A percentile compares a stretch with the other conserved stretches of the same genome.
These are phyloP conservation scores for Hansenula lynferdii DNA, from an alignment of 1,139 yeast genomes.

Conservation along the genomic window DNA sequence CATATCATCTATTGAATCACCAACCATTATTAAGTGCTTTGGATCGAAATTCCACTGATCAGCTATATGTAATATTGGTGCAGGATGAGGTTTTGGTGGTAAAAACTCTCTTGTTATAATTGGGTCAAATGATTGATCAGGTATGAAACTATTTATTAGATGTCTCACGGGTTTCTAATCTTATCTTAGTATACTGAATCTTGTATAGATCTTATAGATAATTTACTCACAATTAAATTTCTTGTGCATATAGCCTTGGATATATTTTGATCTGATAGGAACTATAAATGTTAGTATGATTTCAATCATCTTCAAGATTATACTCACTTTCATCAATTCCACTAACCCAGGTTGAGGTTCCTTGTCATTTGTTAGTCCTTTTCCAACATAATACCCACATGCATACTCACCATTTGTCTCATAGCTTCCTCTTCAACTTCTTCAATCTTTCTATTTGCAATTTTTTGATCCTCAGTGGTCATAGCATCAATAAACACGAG, in stretches of 20 bases:
- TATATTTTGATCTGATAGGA: conserved; percentile 20
- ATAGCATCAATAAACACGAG: conserved; percentile 41
- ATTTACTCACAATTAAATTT: conserved; percentile 37
- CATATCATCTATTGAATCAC: conserved; percentile 66
- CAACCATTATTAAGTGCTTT: conserved; percentile 53
- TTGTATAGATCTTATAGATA: conserved; percentile 4
- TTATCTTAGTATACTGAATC: background rate
- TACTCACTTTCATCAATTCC: conserved; percentile 21
- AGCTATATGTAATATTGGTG: conserved; percentile 52
- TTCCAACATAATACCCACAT: too few relatives aligned
- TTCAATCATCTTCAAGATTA: background rate
- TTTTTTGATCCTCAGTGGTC: conserved; percentile 29
- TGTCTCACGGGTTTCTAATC: conserved; percentile 42
- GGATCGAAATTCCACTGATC: conserved; percentile 39
- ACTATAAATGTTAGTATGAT: conserved; percentile 3
- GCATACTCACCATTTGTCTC: conserved; percentile 38
- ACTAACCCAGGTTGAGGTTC: conserved; percentile 43
- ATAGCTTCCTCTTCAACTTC: conserved; percentile 52
- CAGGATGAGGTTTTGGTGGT: conserved; percentile 64
- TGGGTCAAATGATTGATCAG: conserved; percentile 40
- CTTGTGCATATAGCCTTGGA: conserved; percentile 57
- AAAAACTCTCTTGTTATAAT: conserved; percentile 53
- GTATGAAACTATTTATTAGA: conserved; percentile 38
- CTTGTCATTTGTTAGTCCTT: background rate
- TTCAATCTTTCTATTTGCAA: conserved; percentile 42